Base-by-base conservation (phyloP, 2,329 filamentous ascomycete species). In the Monosporascus sp. region DNA sequence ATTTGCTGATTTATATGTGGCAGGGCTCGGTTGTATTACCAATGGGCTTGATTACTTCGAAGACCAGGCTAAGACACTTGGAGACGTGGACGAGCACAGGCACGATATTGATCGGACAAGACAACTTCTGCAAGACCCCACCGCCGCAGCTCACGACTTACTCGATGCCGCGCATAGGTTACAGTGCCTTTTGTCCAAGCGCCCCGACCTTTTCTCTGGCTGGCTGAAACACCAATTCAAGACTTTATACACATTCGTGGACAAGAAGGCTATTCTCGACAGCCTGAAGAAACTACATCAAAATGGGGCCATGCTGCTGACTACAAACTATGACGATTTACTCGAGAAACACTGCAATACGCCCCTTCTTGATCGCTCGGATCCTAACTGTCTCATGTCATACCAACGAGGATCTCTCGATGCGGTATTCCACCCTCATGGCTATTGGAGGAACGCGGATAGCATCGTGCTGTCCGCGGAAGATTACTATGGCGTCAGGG, bases 341-440 rank as follows among this genome's bases (percentile, higher is more conserved):
- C 48, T 62, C 3, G 58, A 61, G 24, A 59, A 37, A 3, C 55
- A 59, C 37, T 54, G 52, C 9, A 34, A 49, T 4, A 36, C 59
- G 3, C 45, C 49, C 7, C 17, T 55, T n/a, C 34, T 61, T n/a
- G 49, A 54, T 51, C 48, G 40, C 17, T 51, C 55, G 7, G 50
- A 59, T n/a, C 36, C 50, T 1, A 31, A 47, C 3, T 50, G 34
- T 16, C 17, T 61, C 16, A n/a, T 41, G 5, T 51, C 52, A 5
- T 61, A 47, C 43, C 47, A 52, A 17, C 53, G 56, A 22, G 56
- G 55, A 26, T 48, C 51, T n/a, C 44, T 53, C 5, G 20, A 51
- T 8, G 56, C 40, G 5, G 41, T 62, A 8, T 59, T 62, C 19
- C 57, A 62, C 41, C 52, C 55, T 9, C 56, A 59, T 36, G 58